A percentile compares a stretch with the other conserved stretches of the same genome.
These are phyloP conservation scores for Citrus hindsii DNA, from an alignment of 345 rosid genomes.

Conservation along the genomic window DNA sequence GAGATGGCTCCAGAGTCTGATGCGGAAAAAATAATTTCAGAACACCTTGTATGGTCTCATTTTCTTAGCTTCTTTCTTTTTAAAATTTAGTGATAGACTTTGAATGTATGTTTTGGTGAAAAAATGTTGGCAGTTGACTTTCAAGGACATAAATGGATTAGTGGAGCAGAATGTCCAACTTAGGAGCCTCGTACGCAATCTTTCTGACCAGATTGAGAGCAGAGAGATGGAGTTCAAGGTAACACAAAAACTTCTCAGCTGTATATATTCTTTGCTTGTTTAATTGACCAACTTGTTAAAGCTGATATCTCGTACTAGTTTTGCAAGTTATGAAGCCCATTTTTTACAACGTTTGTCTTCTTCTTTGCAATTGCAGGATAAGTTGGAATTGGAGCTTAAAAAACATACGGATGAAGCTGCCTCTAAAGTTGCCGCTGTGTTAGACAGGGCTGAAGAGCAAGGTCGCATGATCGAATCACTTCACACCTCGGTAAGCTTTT, in stretches of 20 bases:
- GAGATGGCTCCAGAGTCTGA: slow-evolving; percentile 52
- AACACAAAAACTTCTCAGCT: slow-evolving; percentile 6
- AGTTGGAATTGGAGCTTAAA: slow-evolving; percentile 60
- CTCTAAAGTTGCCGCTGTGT: slow-evolving; percentile 71
- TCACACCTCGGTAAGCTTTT: slow-evolving; percentile 70
- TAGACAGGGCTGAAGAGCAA: slow-evolving; percentile 93
- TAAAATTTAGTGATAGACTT: slow-evolving; percentile 2
- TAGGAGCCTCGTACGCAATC: slow-evolving; percentile 79
- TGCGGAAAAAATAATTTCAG: slow-evolving; percentile 71
- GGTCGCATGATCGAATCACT: slow-evolving; percentile 85
- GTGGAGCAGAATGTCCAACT: slow-evolving; percentile 96
- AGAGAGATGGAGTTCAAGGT: slow-evolving; percentile 86
- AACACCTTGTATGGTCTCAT: slow-evolving; percentile 59
- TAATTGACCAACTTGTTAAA: neutral
- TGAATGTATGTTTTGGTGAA: slow-evolving; percentile 21
- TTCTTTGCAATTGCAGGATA: slow-evolving; percentile 47
- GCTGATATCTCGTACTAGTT: neutral
- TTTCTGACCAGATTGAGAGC: slow-evolving; percentile 69
- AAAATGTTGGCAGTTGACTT: slow-evolving; percentile 60
- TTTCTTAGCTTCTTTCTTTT: slow-evolving; percentile 3
- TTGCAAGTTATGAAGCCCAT: neutral
- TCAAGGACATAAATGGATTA: slow-evolving; percentile 89
- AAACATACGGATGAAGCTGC: slow-evolving; percentile 77
- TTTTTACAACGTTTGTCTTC: neutral
- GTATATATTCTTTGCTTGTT: slow-evolving; percentile 8